These are phyloP conservation scores for Dianthus caryophyllus DNA, from an alignment of 148 eudicot genomes.

Conservation along the genomic window DNA sequence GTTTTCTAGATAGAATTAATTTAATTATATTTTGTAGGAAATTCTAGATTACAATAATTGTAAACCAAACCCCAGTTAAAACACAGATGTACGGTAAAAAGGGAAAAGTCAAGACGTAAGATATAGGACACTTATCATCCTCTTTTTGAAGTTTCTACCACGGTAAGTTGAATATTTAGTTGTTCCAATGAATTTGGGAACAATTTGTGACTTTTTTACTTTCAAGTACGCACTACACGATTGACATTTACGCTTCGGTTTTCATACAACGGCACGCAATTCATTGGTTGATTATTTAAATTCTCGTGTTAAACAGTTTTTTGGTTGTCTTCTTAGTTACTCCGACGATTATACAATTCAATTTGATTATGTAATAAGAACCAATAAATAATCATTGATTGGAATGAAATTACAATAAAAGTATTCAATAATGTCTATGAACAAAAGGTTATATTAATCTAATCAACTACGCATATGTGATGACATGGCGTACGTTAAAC, in stretches of 20 bases:
- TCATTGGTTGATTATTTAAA: background rate
- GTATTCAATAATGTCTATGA: no score
- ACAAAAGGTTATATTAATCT: no score
- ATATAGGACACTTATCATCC: conserved; percentile 9
- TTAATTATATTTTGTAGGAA: background rate
- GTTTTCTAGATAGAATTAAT: background rate
- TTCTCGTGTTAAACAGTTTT: no score
- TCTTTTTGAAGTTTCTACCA: conserved; percentile 17
- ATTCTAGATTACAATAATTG: conserved; percentile 11
- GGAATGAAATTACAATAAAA: no score
- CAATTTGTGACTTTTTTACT: background rate
- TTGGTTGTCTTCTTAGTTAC: no score
- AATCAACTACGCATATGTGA: no score
- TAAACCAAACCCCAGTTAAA: conserved; percentile 7
- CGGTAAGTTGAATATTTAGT: conserved; percentile 11
- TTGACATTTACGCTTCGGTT: background rate
- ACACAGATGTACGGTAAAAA: conserved; percentile 9
- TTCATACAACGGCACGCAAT: background rate
- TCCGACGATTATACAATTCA: no score
- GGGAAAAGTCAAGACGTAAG: conserved; percentile 18
- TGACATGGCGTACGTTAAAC: no score
- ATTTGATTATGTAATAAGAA: no score
- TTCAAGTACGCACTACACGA: background rate
- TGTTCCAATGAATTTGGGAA: background rate
- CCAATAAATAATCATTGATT: no score